These are phyloP conservation scores for Verbascum thapsus DNA, from an alignment of 257 asterid species.

Conservation along the genomic window DNA sequence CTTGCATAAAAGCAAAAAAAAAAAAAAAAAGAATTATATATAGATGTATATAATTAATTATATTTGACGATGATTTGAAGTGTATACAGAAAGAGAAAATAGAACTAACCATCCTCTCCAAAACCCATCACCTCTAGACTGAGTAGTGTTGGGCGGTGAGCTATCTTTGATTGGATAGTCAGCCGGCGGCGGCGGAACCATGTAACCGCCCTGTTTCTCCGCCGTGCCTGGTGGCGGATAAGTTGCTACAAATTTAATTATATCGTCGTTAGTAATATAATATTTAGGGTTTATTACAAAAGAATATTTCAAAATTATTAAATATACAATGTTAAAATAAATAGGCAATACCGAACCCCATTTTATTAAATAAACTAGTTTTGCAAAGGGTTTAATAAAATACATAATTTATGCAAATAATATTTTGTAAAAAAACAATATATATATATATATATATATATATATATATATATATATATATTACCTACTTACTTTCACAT, in stretches of 20 bases:
- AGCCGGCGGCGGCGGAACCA: constrained; percentile 35
- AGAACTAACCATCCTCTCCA: constrained; percentile 44
- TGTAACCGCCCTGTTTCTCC: constrained; percentile 35
- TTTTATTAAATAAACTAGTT: too few species aligned
- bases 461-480: neutral
- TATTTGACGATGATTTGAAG: too few species aligned
- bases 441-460: neutral
- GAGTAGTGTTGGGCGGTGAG: constrained; percentile 24
- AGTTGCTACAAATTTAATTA: constrained; percentile 8
- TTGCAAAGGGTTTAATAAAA: too few species aligned
- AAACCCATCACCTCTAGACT: constrained; percentile 32
- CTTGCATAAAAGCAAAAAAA: neutral
- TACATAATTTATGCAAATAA: too few species aligned
- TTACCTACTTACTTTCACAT: too few species aligned
- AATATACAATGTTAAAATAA: too few species aligned
- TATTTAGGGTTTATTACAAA: too few species aligned
- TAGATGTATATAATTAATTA: neutral
- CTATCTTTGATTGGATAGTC: constrained; percentile 40
- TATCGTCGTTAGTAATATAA: too few species aligned
- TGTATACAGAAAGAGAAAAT: neutral
- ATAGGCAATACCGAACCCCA: too few species aligned
- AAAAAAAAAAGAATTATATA: neutral
- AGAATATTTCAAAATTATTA: too few species aligned
- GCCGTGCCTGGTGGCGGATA: constrained; percentile 37
- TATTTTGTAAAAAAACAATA: too few species aligned